These are phyloP conservation scores for Fusarium sp. DNA, from an alignment of 2,329 filamentous ascomycete species.

Conservation along the genomic window DNA sequence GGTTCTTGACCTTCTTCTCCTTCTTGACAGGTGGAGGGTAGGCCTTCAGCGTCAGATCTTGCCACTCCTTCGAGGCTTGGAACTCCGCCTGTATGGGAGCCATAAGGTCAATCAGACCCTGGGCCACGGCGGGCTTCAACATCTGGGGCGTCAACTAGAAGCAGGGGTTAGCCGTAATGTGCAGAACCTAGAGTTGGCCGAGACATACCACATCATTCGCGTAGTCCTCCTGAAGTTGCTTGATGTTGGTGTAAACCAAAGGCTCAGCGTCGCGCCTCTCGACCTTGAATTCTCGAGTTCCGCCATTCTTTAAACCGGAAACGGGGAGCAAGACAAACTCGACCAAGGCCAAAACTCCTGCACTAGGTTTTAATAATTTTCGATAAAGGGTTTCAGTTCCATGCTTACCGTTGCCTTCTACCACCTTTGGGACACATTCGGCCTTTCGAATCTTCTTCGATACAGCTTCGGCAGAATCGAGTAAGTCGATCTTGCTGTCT, in stretches of 20 bases:
- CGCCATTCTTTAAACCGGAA: slow-evolving; percentile 71
- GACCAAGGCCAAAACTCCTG: slow-evolving; percentile 87
- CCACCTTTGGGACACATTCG: slow-evolving; percentile 79
- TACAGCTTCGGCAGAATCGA: slow-evolving; percentile 83
- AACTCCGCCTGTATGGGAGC: slow-evolving; percentile 84
- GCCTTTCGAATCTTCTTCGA: slow-evolving; percentile 91
- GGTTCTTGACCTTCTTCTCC: slow-evolving; percentile 84
- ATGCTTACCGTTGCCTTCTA: slow-evolving; percentile 91
- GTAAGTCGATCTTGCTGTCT: slow-evolving; percentile 93
- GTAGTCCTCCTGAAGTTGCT: slow-evolving; percentile 86
- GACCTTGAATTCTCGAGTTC: slow-evolving; percentile 78
- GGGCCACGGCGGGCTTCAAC: slow-evolving; percentile 86
- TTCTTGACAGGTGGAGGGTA: slow-evolving; percentile 85
- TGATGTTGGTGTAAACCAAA: slow-evolving; percentile 83
- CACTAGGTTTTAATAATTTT: no score
- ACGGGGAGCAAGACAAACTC: slow-evolving; percentile 90
- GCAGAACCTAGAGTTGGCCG: fast-evolving
- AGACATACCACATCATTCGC: slow-evolving; percentile 78
- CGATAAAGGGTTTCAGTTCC: no score
- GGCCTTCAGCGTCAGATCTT: slow-evolving; percentile 77
- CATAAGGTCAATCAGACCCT: slow-evolving; percentile 81
- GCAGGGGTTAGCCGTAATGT: slow-evolving; percentile 3
- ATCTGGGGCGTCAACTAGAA: slow-evolving; percentile 83
- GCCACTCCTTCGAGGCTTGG: slow-evolving; percentile 82
- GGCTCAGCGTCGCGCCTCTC: slow-evolving; percentile 80